Base-by-base conservation (phyloP, 2,329 filamentous ascomycete species). In the Penicillium sp. region DNA sequence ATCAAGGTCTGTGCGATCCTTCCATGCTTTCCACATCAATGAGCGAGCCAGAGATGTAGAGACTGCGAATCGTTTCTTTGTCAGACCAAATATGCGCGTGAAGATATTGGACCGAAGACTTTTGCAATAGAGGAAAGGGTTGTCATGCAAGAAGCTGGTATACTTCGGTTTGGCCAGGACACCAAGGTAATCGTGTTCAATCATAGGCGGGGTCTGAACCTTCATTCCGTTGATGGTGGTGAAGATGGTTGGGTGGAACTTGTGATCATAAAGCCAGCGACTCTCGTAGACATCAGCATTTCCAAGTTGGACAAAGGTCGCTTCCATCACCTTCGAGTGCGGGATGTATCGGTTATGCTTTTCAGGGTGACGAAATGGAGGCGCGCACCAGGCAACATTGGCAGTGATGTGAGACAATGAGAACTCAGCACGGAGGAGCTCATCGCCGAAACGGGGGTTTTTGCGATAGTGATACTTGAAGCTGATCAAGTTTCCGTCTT, bases 381-480 rank as follows among this genome's bases (percentile, higher is more conserved):
- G 78, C 24, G 77, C 78, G 58, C 76, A 80, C 80, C 80, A 83
- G 20, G 78, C 78, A 2, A 83, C 78, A 12, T 78, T 81, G 57
- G 76, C 78, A 33, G 74, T 80, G 55, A 82, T 77, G 59, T 83
- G 79, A 3, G 78, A 74, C 46, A 83, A 70, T 0, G 77, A 73
- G 54, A 80, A 83, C 53, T 83, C 81, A 0, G 79, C 81, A 41
- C 80, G 74, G 2, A 84, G 71, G n/a, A 84, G 70, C 51, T 82
- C 80, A 60, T 82, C 80, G 20, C 78, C 78, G 50, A 79, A 81
- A 29, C 74, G 76, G 10, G 79, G 76, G 49, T 78, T 78, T 59
- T 81, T 80, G 36, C 80, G 76, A 61, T 84, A 83, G 56, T 78
- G 75, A 49, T 80, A 81, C 52, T 78, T 78, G 72, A 83, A 83